Percentiles rank a stretch among this genome's conserved stretches.
Conservation (phyloP, 192 early-diverging fungal species). For the Backusella sp. region DNA sequence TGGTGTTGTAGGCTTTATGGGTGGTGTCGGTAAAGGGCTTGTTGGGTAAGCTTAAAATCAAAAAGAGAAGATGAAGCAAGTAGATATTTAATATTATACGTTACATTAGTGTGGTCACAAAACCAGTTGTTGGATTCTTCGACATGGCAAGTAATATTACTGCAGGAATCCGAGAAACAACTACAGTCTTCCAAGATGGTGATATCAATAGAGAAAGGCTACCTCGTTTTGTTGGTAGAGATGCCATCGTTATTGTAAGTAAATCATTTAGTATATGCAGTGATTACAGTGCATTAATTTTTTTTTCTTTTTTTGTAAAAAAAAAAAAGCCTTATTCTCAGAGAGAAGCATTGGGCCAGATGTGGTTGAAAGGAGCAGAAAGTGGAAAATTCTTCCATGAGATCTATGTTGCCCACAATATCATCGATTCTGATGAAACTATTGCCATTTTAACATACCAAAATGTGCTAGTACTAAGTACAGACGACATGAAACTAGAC, state of each 20-base stretch:
- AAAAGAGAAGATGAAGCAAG: neutral
- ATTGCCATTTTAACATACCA: slow-evolving; percentile 69
- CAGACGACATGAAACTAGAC: slow-evolving; percentile 18
- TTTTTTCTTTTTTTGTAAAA: slow-evolving; percentile 2
- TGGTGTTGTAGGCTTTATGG: slow-evolving; percentile 81
- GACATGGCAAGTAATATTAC: slow-evolving; percentile 83
- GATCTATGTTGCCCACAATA: slow-evolving; percentile 66
- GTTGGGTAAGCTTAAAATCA: slow-evolving; percentile 48
- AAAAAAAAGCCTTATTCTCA: slow-evolving; percentile 57
- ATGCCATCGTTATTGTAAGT: slow-evolving; percentile 61
- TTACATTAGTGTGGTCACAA: slow-evolving; percentile 64
- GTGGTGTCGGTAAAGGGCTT: slow-evolving; percentile 80
- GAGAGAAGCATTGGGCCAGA: slow-evolving; percentile 73
- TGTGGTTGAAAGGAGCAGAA: slow-evolving; percentile 69
- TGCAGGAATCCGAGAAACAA: slow-evolving; percentile 83
- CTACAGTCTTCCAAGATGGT: slow-evolving; percentile 74
- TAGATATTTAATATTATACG: neutral
- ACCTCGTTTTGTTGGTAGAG: slow-evolving; percentile 70
- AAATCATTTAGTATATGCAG: neutral
- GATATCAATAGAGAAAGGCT: slow-evolving; percentile 77
- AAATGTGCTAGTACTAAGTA: slow-evolving; percentile 53
- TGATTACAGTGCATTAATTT: neutral
- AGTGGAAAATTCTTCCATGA: slow-evolving; percentile 67
- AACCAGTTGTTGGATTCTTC: slow-evolving; percentile 84
- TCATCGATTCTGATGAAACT: slow-evolving; percentile 43